Base-by-base conservation (phyloP, 371 early-diverging fungal genomes). In the Rozella allomycis region DNA sequence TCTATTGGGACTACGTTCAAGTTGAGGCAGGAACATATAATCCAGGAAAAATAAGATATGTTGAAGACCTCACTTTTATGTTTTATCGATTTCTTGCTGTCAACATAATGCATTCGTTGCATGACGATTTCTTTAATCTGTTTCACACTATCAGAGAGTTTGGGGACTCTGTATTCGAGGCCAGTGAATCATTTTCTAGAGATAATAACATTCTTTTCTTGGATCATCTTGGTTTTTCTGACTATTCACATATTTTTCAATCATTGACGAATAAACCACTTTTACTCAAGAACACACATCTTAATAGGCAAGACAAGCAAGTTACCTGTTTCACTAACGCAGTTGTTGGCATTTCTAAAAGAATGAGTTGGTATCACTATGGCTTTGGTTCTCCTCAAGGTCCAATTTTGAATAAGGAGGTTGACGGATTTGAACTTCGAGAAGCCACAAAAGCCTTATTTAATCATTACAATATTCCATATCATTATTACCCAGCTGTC, bases 91-190 rank as follows among this genome's bases (percentile, higher is more conserved):
- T 59, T 18, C 55, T 58, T 33, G 54, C 50, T 7, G 17, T 20
- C 20, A 62, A 62, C 40, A 58, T 60, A 37, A 62, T 62, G 63
- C 63, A 62, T 38, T 47, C 42, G 23, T 33, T 62, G 13, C 63
- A 62, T 38, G 63, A 62, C 31, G 63, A 62, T 39, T 41, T 45
- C 2, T 22, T 62, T 23, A 45, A 39, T 17, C 32, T 60, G 39
- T 62, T 42, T 34, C 43, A 41, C 38, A 23, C 37, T 25, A 29
- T 62, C 10, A 50, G 51, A 26, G 28, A 50, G 28, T 37, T 38
- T 35, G 25, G 25, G 10, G 9, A 12, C 25, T 9, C 25, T 9
- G 37, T 36, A 5, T n/a, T 39, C 6, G 16, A 33, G 6, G 38
- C 23, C 16, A 39, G 17, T 35, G 17, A 11, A 17, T 5, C 5